Base-by-base conservation (phyloP, 2,329 filamentous ascomycete genomes). In the Mollisia scopiformis region DNA sequence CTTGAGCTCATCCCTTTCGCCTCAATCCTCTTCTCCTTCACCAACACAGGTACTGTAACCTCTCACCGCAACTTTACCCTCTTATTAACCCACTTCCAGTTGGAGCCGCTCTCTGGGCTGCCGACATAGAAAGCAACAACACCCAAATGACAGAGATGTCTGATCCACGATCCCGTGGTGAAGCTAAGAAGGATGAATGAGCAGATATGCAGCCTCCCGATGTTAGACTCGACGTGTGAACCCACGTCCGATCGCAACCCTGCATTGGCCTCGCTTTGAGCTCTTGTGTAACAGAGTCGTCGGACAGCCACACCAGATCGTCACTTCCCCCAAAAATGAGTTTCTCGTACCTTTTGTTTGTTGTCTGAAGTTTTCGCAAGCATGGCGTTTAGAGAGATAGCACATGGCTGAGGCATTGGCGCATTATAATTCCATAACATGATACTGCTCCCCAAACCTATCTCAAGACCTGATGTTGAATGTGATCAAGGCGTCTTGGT, bases 31-130 rank as follows among this genome's bases (percentile, higher is more conserved):
- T 96, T 97, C 72, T 84, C 90, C 0, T 97, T 96, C 75, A 97
- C 93, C 16, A 97, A 97, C 75, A 90, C 91, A 1, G 85, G 85
- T 85, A 78, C 71, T 76, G 33, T 23, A 33, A 27, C 27, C 14
- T 11, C 21, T 14, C 25, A 19, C n/a, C 1, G 13, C 28, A 30
- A 13, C 62, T 72, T 58, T 73, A 60, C 46, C 55, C 46, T 11
- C 54, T 67, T 11, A 39, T 57, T 57, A 46, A 56, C 37, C 37
- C 10, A 27, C 19, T 50, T 8, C 13, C 47, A 88, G 92, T 96
- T 61, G 94, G 93, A 7, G 94, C 93, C 57, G 94, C 94, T 7
- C 79, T 98, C n/a, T 97, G 93, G 93, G 93, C 94, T 41, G 91
- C 92, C 19, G 93, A 96, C 74, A 85, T 96, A 61, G 92, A 96